These are phyloP conservation scores for Candida patagonica DNA, from an alignment of 805 yeast genomes.

Conservation along the genomic window DNA sequence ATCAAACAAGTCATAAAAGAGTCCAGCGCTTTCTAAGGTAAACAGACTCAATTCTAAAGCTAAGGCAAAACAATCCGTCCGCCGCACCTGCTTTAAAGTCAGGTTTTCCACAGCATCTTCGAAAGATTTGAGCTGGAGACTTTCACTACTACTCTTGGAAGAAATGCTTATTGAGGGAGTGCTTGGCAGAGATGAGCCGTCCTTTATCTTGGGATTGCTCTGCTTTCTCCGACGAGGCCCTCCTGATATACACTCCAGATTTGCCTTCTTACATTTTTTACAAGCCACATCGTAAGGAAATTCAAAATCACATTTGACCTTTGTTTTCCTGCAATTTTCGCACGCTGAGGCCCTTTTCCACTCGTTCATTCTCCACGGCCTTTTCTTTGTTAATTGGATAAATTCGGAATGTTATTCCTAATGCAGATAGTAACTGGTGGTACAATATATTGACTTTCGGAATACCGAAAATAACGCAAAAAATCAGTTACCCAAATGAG, in stretches of 20 bases:
- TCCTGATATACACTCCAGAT: slow-evolving; percentile 11
- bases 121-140: too few relatives aligned
- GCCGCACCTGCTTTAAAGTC: not conserved
- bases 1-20: slow-evolving; percentile 3
- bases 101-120: slow-evolving; percentile 1
- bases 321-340: slow-evolving; percentile 15
- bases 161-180: too few relatives aligned
- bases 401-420: too few relatives aligned
- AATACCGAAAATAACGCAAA: too few relatives aligned
- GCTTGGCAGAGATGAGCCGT: too few relatives aligned
- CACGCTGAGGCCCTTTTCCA: slow-evolving; percentile 12
- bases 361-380: not conserved
- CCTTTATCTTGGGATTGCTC: too few relatives aligned
- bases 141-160: too few relatives aligned
- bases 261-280: slow-evolving; percentile 16
- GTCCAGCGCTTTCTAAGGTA: slow-evolving; percentile 5
- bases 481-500: too few relatives aligned
- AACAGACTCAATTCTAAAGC: slow-evolving; percentile 9
- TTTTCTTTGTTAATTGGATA: too few relatives aligned
- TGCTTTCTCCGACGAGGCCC: too few relatives aligned
- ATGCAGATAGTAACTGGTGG: too few relatives aligned
- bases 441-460: too few relatives aligned
- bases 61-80: slow-evolving; percentile 4
- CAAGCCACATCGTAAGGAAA: slow-evolving; percentile 10
- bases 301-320: slow-evolving; percentile 18